phyloP scores from a whole-genome alignment of 2,329 filamentous ascomycete genomes.

The Hymenoscyphus infarciens region DNA sequence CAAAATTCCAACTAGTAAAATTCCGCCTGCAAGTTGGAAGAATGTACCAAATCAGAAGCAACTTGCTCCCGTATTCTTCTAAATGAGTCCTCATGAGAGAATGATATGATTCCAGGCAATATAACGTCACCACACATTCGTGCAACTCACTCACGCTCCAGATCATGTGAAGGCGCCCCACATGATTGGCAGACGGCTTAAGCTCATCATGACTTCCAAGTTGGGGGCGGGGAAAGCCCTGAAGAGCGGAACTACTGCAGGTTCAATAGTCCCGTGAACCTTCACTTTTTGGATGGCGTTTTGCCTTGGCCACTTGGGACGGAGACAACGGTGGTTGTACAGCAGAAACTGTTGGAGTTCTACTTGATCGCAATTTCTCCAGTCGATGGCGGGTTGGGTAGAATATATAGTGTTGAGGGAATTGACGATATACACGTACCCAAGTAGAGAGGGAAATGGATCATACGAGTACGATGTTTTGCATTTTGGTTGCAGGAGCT shows the following conservation, averaged over 20 bases:
- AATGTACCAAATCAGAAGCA: background rate
- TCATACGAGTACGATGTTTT: too few species aligned
- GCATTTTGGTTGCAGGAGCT: background rate
- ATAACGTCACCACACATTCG: background rate
- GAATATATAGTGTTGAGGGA: background rate
- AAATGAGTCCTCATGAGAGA: background rate
- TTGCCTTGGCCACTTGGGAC: conserved; percentile 2
- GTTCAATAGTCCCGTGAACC: conserved; percentile 14
- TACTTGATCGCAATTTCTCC: background rate
- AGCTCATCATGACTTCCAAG: background rate
- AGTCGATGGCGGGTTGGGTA: background rate
- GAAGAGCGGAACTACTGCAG: conserved; percentile 14
- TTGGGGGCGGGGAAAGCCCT: background rate
- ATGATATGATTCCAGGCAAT: background rate
- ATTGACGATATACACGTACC: background rate
- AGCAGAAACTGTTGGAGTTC: background rate
- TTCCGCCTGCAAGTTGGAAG: background rate
- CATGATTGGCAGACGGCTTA: background rate
- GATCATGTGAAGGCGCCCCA: background rate
- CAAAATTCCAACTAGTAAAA: background rate
- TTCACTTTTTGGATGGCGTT: conserved; percentile 7
- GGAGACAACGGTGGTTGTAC: background rate
- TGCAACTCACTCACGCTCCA: background rate
- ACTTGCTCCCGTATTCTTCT: background rate
- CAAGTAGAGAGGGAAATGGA: background rate